These are phyloP conservation scores for Aspergillus hiratsukae DNA, from an alignment of 2,329 filamentous ascomycete species.

Conservation along the genomic window DNA sequence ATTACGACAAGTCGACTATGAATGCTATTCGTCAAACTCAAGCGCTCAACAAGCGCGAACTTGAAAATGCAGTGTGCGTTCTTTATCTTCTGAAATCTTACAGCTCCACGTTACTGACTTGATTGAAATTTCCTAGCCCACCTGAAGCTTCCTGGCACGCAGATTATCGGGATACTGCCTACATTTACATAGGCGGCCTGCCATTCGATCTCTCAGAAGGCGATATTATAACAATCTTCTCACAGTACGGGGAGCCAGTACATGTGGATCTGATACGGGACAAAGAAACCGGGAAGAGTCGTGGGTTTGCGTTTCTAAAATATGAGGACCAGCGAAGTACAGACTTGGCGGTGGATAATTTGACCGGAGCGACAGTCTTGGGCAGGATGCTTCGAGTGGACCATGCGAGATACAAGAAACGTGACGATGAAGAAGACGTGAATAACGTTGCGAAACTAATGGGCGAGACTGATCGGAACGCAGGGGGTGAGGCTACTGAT, in stretches of 20 bases:
- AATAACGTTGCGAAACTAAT: constrained; percentile 47
- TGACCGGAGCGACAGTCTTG: constrained; percentile 78
- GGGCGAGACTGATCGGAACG: constrained; percentile 39
- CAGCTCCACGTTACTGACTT: constrained; percentile 6
- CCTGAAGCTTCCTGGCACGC: constrained; percentile 92
- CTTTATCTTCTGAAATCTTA: constrained; percentile 8
- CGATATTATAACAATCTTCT: constrained; percentile 94
- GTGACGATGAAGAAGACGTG: constrained; percentile 62
- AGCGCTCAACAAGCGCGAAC: constrained; percentile 87
- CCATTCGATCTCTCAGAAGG: constrained; percentile 92
- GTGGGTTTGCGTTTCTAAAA: constrained; percentile 93
- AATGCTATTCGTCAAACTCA: constrained; percentile 92
- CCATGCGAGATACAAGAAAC: constrained; percentile 84
- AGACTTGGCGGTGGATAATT: constrained; percentile 92
- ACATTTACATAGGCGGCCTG: constrained; percentile 91
- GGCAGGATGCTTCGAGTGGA: constrained; percentile 82
- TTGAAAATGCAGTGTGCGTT: constrained; percentile 79
- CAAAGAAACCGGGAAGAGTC: constrained; percentile 92
- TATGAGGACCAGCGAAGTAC: constrained; percentile 97
- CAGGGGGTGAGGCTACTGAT: constrained; percentile 33
- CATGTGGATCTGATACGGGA: constrained; percentile 90
- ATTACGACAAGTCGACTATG: constrained; percentile 53
- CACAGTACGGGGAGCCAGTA: constrained; percentile 91
- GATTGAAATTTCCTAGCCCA: constrained; percentile 47
- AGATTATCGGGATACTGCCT: constrained; percentile 96